A percentile compares a stretch with the other conserved stretches of the same genome.
These are phyloP conservation scores for Paramyrothecium roridum DNA, from an alignment of 2,329 filamentous ascomycete genomes.

Conservation along the genomic window DNA sequence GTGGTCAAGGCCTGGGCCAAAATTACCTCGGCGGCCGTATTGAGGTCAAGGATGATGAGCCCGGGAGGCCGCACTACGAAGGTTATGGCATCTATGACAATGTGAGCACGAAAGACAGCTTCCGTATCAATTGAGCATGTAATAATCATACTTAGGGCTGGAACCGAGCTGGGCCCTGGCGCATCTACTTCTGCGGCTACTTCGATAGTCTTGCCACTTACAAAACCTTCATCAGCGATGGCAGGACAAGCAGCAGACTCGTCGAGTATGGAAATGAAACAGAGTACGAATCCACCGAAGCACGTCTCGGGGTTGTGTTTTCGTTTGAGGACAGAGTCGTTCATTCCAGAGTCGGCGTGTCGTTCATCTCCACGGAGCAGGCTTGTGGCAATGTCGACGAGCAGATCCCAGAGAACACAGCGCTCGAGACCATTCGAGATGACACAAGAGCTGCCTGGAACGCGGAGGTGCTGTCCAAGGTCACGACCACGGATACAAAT, in stretches of 20 bases:
- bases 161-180: constrained; percentile 62
- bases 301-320: constrained; percentile 50
- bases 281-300: constrained; percentile 27
- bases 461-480: constrained; percentile 57
- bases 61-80: constrained; percentile 43
- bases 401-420: constrained; percentile 49
- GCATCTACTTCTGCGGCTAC: constrained; percentile 60
- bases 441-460: constrained; percentile 57
- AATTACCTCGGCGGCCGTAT: constrained; percentile 60
- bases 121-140: background rate
- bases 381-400: constrained; percentile 56
- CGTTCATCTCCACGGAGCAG: constrained; percentile 60
- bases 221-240: constrained; percentile 39
- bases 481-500: constrained; percentile 57
- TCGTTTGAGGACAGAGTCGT: constrained; percentile 45
- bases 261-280: constrained; percentile 26
- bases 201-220: constrained; percentile 47
- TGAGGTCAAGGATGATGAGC: constrained; percentile 40
- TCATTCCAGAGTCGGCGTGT: constrained; percentile 61
- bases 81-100: constrained; percentile 63
- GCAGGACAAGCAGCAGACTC: constrained; percentile 25
- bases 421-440: constrained; percentile 39
- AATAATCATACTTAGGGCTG: constrained; percentile 40
- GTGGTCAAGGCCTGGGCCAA: constrained; percentile 59
- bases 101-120: constrained; percentile 26